These are phyloP conservation scores for Blastobotrys persicus DNA, from an alignment of 1,139 yeast genomes.

Conservation along the genomic window DNA sequence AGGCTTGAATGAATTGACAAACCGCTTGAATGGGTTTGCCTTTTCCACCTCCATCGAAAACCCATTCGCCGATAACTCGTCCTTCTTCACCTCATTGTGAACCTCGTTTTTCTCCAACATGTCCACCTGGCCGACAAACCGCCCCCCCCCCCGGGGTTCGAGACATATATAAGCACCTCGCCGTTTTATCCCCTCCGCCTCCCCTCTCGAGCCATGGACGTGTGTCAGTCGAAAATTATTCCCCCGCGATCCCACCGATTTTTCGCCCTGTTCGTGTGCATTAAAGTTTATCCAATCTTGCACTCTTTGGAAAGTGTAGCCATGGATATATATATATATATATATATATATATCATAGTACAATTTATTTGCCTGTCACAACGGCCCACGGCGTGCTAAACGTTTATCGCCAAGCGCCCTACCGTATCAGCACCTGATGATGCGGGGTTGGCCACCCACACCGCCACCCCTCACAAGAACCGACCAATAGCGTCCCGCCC, in stretches of 20 bases:
- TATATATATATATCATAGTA: no score
- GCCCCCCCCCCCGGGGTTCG: background rate
- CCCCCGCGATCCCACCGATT: background rate
- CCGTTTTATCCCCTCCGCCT: background rate
- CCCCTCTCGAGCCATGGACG: background rate
- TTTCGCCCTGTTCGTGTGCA: no score
- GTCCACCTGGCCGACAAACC: background rate
- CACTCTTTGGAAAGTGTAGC: no score
- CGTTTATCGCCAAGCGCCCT: background rate
- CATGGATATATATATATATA: no score
- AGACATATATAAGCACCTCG: background rate
- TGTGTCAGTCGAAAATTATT: background rate
- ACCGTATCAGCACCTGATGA: background rate
- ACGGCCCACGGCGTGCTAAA: no score
- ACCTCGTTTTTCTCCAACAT: background rate
- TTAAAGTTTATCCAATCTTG: no score
- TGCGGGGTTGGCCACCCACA: background rate
- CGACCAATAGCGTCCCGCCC: background rate
- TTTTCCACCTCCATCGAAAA: background rate
- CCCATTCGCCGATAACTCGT: background rate
- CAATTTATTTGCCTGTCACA: background rate
- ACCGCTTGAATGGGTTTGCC: background rate
- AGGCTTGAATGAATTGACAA: constrained; percentile 7
- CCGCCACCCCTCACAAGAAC: background rate
- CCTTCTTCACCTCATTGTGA: background rate